Evolutionary conservation across 1,284 basidiomycete genomes (phyloP), one percentile per base, ranked within the genome.

Genomic region (Boletus hoseneyae): DNA sequence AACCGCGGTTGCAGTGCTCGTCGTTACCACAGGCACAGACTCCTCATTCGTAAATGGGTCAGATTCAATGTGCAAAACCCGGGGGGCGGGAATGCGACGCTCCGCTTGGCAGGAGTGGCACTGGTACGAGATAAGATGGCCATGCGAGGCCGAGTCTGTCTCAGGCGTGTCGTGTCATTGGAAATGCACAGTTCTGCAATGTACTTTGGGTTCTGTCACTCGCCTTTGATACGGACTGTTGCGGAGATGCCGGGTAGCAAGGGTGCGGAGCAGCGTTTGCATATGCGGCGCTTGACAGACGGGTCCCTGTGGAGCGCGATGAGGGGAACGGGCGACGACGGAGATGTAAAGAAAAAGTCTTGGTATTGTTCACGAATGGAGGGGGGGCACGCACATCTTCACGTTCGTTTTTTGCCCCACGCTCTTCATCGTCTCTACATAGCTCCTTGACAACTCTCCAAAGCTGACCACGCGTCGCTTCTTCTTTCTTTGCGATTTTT

Each of bases 331-430:
- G 11, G 18, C 2, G 15, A 19, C 36, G 12, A 6, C 19, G 35
- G 35, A 21, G 8, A 33, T 33, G 30, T 5, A 33, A 23, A 23
- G 21, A 38, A 16, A 16, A 13, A 13, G 27, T 23, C 3, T n/a
- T n/a, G n/a, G n/a, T n/a, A n/a, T n/a, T 6, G 6, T 23, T 23
- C 21, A 23, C 21, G 21, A 23, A 23, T 25, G 23, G 23, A 25
- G 4, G 23, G 7, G 7, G 7, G n/a, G n/a, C 10, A 70, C 80
- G 30, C 46, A 90, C 90, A 91, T 82, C 62, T 80, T 83, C 23
- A 87, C 80, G 36, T 81, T 86, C 0, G 86, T 82, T 64, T 85
- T 89, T 64, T 82, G 79, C 4, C 83, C 82, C 27, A 92, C 82
- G 29, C 69, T 67, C 58, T 78, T 80, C 84, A 91, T 86, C n/a